Conservation (phyloP, 108 stramenopile species). For the Aurantiochytrium sp. region DNA sequence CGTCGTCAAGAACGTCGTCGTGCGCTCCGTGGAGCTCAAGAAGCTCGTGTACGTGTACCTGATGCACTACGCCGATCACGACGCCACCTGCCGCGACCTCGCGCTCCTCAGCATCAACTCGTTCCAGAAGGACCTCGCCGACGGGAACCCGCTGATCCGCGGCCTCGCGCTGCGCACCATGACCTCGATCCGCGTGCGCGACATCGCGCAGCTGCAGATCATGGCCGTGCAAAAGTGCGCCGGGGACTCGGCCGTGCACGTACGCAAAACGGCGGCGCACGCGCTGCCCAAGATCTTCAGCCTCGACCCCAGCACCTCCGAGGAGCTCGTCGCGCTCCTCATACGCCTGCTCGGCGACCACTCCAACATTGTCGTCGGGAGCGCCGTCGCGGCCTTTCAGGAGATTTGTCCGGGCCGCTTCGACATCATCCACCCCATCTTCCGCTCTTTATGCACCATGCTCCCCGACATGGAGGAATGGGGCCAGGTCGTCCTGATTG, state of each 20-base stretch:
- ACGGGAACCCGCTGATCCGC: constrained; percentile 84
- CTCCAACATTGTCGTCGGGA: constrained; percentile 89
- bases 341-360: constrained; percentile 62
- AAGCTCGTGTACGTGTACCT: constrained; percentile 99
- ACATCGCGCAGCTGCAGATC: constrained; percentile 96
- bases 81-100: constrained; percentile 82
- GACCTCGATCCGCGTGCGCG: constrained; percentile 87
- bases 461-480: constrained; percentile 99
- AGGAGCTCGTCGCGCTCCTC: constrained; percentile 48
- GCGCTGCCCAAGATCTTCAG: constrained; percentile 80
- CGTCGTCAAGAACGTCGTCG: constrained; percentile 89
- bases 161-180: constrained; percentile 89
- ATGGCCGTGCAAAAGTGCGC: constrained; percentile 89
- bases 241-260: constrained; percentile 84
- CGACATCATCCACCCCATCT: constrained; percentile 81
- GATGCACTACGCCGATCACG: constrained; percentile 83
- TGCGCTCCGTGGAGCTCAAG: constrained; percentile 78
- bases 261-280: constrained; percentile 93
- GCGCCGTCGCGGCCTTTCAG: constrained; percentile 77
- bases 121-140: constrained; percentile 92
- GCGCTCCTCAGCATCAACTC: constrained; percentile 88
- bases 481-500: constrained; percentile 84
- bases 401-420: constrained; percentile 85
- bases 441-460: constrained; percentile 90
- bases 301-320: constrained; percentile 54